Evolutionary conservation across 140 eudicot species (phyloP).

Genomic region (Flaveria floridana): DNA sequence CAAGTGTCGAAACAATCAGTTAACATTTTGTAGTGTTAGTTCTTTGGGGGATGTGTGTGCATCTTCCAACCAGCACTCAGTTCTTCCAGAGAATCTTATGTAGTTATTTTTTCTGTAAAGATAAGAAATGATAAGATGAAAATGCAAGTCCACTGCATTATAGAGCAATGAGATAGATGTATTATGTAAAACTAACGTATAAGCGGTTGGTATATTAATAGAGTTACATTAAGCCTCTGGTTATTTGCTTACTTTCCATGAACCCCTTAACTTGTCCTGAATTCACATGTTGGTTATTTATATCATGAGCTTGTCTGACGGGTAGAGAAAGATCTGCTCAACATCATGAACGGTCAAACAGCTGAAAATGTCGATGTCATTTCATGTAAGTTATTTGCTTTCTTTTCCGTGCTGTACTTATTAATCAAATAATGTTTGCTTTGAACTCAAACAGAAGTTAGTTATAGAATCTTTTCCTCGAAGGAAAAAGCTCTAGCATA

Average conservation of each 20-base stretch:
- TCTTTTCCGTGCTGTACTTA: background rate
- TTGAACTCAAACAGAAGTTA: background rate
- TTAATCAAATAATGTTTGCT: background rate
- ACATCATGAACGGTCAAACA: too few species aligned
- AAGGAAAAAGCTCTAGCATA: too few species aligned
- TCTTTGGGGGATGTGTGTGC: constrained; percentile 20
- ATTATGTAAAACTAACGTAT: constrained; percentile 12
- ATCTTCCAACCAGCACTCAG: constrained; percentile 15
- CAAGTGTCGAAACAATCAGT: constrained; percentile 12
- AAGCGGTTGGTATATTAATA: constrained; percentile 23
- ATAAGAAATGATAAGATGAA: constrained; percentile 14
- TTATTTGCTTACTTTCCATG: too few species aligned
- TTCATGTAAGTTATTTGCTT: background rate
- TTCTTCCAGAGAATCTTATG: background rate
- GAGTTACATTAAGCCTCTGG: constrained; percentile 1
- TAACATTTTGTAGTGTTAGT: constrained; percentile 23
- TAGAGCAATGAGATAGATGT: constrained; percentile 22
- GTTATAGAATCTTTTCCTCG: too few species aligned
- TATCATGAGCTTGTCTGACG: too few species aligned
- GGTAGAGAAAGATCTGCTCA: too few species aligned
- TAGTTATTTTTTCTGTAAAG: constrained; percentile 34
- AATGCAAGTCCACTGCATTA: constrained; percentile 11
- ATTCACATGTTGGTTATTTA: too few species aligned
- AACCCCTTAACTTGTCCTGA: too few species aligned
- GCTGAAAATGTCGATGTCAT: too few species aligned